These are phyloP conservation scores for Gymnopilus dilepis DNA, from an alignment of 768 basidiomycete species.

Conservation along the genomic window DNA sequence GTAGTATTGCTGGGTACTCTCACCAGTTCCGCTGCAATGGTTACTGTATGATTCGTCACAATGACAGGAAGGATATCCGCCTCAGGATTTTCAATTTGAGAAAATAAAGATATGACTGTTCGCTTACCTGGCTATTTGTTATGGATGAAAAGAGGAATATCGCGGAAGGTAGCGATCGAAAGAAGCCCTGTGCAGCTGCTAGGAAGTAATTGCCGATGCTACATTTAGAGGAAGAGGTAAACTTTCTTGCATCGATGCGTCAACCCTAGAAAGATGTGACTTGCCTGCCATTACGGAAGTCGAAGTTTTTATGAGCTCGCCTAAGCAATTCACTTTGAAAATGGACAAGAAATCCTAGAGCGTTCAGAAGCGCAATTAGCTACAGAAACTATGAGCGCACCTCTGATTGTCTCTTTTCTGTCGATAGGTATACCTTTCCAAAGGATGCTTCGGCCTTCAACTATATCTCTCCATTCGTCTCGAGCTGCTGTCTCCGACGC, in stretches of 20 bases:
- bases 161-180: slow-evolving; percentile 90
- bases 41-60: slow-evolving; percentile 94
- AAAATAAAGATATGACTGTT: not conserved
- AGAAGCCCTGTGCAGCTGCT: slow-evolving; percentile 87
- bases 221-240: not conserved
- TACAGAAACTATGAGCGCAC: slow-evolving; percentile 42
- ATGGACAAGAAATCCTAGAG: slow-evolving; percentile 85
- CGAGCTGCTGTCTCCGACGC: slow-evolving; percentile 78
- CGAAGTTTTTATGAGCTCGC: slow-evolving; percentile 92
- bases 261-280: slow-evolving; percentile 8
- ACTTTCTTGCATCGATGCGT: not conserved
- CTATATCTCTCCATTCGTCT: slow-evolving; percentile 91
- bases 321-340: slow-evolving; percentile 89
- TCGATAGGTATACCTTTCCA: slow-evolving; percentile 91
- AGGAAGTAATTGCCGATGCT: slow-evolving; percentile 93
- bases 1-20: slow-evolving; percentile 36
- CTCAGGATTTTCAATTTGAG: slow-evolving; percentile 29
- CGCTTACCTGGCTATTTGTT: slow-evolving; percentile 69
- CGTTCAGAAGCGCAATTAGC: not conserved
- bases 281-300: slow-evolving; percentile 88
- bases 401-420: slow-evolving; percentile 89
- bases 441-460: slow-evolving; percentile 81
- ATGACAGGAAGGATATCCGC: slow-evolving; percentile 90
- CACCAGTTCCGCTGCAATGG: slow-evolving; percentile 88
- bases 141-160: slow-evolving; percentile 95